Evolutionary conservation across 108 stramenopile species (phyloP), one percentile per base, ranked within the genome.

Genomic region (Aurantiochytrium sp.): DNA sequence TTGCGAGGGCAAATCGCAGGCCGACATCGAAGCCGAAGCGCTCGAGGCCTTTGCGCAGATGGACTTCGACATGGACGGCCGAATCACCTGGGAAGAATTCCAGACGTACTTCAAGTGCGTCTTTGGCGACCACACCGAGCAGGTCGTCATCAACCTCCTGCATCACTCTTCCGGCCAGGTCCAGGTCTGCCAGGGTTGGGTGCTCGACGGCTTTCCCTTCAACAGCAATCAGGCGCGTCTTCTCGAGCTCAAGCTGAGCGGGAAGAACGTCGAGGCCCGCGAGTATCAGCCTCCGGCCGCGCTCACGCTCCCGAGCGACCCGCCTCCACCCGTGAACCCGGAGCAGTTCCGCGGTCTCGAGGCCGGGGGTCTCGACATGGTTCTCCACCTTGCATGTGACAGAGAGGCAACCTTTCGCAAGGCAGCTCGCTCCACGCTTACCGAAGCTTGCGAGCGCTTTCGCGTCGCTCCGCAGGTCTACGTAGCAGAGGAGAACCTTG

Each of bases 71-170:
- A 48, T 81, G 73, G 45, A 81, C 3, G 73, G 73, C 32, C 39
- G 73, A 6, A 81, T 81, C 45, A 81, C 42, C 45, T 48, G 73
- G 73, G 73, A 81, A 81, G 73, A 81, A 48, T 81, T 81, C 30
- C 42, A 41, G 24, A 22, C 10, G 19, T 81, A 48, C 73, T 81
- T 81, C 2, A 12, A 41, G 27, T n/a, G 42, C 39, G 73, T 81
- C 39, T 81, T 81, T 48, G 73, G 73, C 0, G 4, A 81, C 6
- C 42, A 81, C 39, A 81, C 42, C 42, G 24, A 48, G 30, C 73
- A 48, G 24, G 73, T 48, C 21, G 42, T 81, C 30, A 27, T 81
- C n/a, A 41, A 48, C n/a, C 30, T 81, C 24, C 39, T 81, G 39
- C 45, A 48, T 1, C 39, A 81, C n/a, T 48, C 73, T 12, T n/a